Evolutionary conservation across 805 yeast genomes (phyloP).

Genomic region (Candida glaebosa): DNA sequence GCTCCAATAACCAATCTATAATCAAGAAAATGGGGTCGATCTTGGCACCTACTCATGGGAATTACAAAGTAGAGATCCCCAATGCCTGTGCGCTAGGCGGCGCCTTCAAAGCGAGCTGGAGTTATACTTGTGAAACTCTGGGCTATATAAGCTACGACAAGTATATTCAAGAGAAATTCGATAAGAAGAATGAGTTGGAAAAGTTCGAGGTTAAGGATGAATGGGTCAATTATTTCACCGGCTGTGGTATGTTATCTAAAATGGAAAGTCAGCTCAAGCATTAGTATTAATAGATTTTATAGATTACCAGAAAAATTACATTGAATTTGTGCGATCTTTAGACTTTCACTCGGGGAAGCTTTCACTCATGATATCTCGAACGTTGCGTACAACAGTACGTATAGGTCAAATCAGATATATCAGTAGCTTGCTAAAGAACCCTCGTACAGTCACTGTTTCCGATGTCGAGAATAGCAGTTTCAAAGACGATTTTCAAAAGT

Average conservation of each 20-base stretch:
- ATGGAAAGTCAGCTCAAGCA: conserved; percentile 34
- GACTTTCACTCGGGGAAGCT: too few species aligned
- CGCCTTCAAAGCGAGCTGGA: conserved; percentile 82
- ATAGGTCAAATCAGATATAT: neutral
- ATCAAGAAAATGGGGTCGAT: conserved; percentile 67
- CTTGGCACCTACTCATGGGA: conserved; percentile 63
- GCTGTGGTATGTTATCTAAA: conserved; percentile 48
- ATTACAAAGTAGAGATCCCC: conserved; percentile 68
- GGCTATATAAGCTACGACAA: conserved; percentile 44
- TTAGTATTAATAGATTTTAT: neutral
- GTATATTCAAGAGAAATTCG: conserved; percentile 35
- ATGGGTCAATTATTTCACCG: conserved; percentile 51
- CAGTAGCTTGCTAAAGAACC: neutral
- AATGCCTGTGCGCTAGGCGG: conserved; percentile 95
- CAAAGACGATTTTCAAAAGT: conserved; percentile 8
- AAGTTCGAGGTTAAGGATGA: conserved; percentile 33
- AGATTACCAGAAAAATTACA: neutral
- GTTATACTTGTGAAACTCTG: conserved; percentile 34
- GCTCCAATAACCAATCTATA: conserved; percentile 67
- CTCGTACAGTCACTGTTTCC: neutral
- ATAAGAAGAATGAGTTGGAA: conserved; percentile 49
- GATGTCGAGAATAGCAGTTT: conserved; percentile 1
- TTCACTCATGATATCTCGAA: neutral
- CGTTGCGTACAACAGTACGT: neutral
- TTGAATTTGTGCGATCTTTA: too few species aligned